Base-by-base conservation (phyloP, 805 yeast genomes). In the Maudiozyma pseudohumilis region DNA sequence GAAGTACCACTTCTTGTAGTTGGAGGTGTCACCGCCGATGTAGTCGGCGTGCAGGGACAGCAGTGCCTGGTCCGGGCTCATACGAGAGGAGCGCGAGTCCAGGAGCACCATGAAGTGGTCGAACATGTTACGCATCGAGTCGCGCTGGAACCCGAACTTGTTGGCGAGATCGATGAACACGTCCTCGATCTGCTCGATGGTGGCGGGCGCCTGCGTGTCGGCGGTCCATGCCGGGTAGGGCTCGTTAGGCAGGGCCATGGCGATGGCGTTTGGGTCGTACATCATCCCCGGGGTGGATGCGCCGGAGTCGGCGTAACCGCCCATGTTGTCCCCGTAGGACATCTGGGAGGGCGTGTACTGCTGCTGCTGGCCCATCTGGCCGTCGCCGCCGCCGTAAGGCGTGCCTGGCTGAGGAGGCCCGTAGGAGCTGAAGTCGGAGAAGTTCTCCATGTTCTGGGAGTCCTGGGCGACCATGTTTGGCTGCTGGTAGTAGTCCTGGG, bases 221-320 rank as follows among this genome's bases (percentile, higher is more conserved):
- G 94, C 94, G 19, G 96, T 84, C 98, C 98, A 92, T 36, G 98
- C 97, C 31, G 99, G 98, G 61, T 89, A 92, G 24, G 98, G 99
- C 61, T 92, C 92, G 32, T 87, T 76, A 51, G 94, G 71, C 65
- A 80, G 50, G 59, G 85, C 80, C 70, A 78, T 65, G 54, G 83
- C 65, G 56, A 75, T 60, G 54, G 77, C 63, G 6, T 77, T 66
- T 24, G 82, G 80, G 52, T 77, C 80, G 52, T 74, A 66, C 40
- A 77, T 21, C 34, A 31, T 76, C 29, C 92, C 94, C 16, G 98
- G 97, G 29, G 98, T 92, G 2, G 95, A 85, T 30, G 95, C 85
- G 44, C 96, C 96, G 10, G 94, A 79, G 1, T 92, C 81, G 55
- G 92, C 80, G 21, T 41, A 33, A 35, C 40, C 38, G 35, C 42